Evolutionary conservation across 257 asterid species (phyloP).

Genomic region (Scutellaria galericulata): DNA sequence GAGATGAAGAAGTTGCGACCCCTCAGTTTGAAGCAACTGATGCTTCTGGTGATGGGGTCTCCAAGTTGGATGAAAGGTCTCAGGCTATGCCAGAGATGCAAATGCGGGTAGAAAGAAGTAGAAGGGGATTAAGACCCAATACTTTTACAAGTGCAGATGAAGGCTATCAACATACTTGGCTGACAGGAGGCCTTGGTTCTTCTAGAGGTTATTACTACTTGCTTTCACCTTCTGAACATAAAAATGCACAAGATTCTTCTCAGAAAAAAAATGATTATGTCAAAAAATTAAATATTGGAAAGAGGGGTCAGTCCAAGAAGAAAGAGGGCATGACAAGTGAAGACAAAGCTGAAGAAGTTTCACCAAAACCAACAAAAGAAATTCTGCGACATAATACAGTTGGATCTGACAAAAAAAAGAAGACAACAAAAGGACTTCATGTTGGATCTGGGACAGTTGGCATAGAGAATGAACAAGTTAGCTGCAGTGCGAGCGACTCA

Average conservation of each 20-base stretch:
- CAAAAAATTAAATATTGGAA: conserved; percentile 26
- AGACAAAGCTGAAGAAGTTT: too few relatives aligned
- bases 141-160: conserved; percentile 43
- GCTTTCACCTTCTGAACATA: too few relatives aligned
- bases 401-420: not conserved
- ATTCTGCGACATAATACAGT: too few relatives aligned
- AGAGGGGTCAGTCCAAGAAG: conserved; percentile 40
- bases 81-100: not conserved
- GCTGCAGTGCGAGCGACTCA: too few relatives aligned
- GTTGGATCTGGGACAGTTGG: too few relatives aligned
- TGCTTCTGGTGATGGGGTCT: conserved; percentile 14
- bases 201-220: too few relatives aligned
- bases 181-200: not conserved
- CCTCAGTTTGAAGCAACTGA: conserved; percentile 13
- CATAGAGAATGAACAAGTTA: too few relatives aligned
- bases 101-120: conserved; percentile 24
- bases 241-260: not conserved
- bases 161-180: conserved; percentile 37
- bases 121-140: conserved; percentile 43
- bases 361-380: too few relatives aligned
- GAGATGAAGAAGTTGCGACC: not conserved
- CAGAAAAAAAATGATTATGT: not conserved
- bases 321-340: not conserved
- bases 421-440: not conserved
- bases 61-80: conserved; percentile 20